Evolutionary conservation across 257 asterid genomes (phyloP), one percentile per base, ranked within the genome.

Genomic region (Solanum piurae): DNA sequence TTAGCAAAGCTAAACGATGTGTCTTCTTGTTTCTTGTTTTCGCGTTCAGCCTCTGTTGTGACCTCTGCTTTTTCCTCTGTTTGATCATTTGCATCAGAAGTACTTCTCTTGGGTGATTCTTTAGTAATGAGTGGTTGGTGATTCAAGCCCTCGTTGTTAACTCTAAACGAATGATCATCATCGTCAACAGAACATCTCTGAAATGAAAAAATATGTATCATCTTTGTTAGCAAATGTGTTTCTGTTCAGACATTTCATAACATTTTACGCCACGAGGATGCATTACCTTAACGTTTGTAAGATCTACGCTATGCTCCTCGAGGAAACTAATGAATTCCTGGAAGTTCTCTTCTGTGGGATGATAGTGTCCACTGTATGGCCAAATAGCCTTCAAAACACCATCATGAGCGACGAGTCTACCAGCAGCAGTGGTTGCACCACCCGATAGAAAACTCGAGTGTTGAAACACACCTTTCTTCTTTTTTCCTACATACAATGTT

Each of bases 311-410:
- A 86, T 96, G 95, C 87, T 96, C 99, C 91, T 96, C 95, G 55
- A 96, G 93, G 94, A 93, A 96, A 92, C 88, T 93, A 44, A 96
- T 88, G 90, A 96, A 96, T 87, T 95, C 99, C 87, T n/a, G 88
- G 91, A 96, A 96, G 87, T 96, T 94, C 89, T 96, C 99, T 89
- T 96, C 98, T 0, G 99, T 96, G 7, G 99, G 99, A 85, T 92
- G 99, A 91, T 96, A 96, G 91, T 96, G 99, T 84, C 99, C 99
- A 58, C 99, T 96, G 83, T 96, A 96, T 34, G 99, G 99, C 99
- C 99, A 95, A 77, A 96, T 93, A 27, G 99, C 99, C 98, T 97
- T 98, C 42, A 95, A 96, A 91, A 93, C 88, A 23, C 99, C 99
- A 7, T 23, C 89, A 34, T 89, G 98, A 44, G 98, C 96, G 0